These are phyloP conservation scores for Sisymbrium altissimum DNA, from an alignment of 345 rosid species.

Conservation along the genomic window DNA sequence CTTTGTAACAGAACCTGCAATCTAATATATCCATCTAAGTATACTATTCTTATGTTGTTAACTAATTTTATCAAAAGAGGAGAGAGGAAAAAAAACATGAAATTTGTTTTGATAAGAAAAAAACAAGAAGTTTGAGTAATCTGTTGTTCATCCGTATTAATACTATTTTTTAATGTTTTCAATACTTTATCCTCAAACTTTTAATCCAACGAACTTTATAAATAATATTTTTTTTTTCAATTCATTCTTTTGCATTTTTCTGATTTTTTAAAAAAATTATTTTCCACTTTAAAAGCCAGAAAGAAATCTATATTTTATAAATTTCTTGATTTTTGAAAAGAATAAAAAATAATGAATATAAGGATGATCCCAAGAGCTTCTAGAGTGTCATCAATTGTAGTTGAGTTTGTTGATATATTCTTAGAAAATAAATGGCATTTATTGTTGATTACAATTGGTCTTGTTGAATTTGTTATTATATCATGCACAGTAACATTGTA, in stretches of 20 bases:
- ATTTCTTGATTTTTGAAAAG: no score
- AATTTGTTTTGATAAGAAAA: no score
- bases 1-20: no score
- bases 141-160: not conserved
- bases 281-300: not conserved
- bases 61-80: no score
- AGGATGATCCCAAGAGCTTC: not conserved
- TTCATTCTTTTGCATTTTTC: no score
- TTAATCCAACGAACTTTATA: not conserved
- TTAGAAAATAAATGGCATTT: not conserved
- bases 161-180: no score
- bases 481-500: not conserved
- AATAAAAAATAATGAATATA: not conserved
- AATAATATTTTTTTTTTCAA: no score
- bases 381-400: not conserved
- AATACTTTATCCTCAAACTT: no score
- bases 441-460: not conserved
- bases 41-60: no score
- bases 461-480: not conserved
- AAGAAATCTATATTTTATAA: no score
- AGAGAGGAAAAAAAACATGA: no score
- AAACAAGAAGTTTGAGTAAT: not conserved
- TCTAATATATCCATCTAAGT: no score
- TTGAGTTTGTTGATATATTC: not conserved
- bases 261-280: not conserved